Conservation (phyloP, 1,284 basidiomycete species). For the Chondrostereum purpureum region DNA sequence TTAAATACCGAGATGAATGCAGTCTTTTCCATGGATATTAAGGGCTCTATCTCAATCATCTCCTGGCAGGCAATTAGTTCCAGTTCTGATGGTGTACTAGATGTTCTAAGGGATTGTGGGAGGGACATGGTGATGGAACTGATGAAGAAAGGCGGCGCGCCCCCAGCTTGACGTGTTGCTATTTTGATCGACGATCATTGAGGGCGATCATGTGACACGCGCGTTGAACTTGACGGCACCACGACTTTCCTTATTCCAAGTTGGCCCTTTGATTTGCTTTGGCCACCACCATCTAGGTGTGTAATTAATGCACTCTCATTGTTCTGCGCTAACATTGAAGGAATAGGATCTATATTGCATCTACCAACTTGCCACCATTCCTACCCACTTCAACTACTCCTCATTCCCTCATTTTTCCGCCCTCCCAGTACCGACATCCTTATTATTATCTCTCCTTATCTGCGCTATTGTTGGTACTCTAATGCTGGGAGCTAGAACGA, state of each 20-base stretch:
- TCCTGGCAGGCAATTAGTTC: slow-evolving; percentile 83
- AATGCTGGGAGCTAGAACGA: slow-evolving; percentile 55
- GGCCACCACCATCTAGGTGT: too few relatives aligned
- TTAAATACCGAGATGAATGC: slow-evolving; percentile 80
- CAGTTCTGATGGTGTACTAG: slow-evolving; percentile 73
- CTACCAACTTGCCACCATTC: neutral
- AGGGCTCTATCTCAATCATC: slow-evolving; percentile 74
- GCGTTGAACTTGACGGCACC: neutral
- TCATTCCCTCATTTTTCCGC: too few relatives aligned
- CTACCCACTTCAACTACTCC: too few relatives aligned
- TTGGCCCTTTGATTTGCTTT: too few relatives aligned
- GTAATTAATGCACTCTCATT: too few relatives aligned
- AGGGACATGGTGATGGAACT: slow-evolving; percentile 61
- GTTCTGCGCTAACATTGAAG: too few relatives aligned
- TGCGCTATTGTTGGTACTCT: too few relatives aligned
- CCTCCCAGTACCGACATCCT: too few relatives aligned
- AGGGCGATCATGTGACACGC: slow-evolving; percentile 7
- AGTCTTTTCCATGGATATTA: slow-evolving; percentile 83
- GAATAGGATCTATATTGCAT: too few relatives aligned
- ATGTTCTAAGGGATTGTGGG: slow-evolving; percentile 50
- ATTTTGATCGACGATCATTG: neutral
- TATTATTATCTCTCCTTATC: too few relatives aligned
- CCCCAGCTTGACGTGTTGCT: neutral
- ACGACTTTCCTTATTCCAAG: too few relatives aligned
- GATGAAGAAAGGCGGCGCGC: neutral